A percentile compares a stretch with the other conserved stretches of the same genome.
phyloP scores from a whole-genome alignment of 768 basidiomycete genomes.

The Trametes villosa region DNA sequence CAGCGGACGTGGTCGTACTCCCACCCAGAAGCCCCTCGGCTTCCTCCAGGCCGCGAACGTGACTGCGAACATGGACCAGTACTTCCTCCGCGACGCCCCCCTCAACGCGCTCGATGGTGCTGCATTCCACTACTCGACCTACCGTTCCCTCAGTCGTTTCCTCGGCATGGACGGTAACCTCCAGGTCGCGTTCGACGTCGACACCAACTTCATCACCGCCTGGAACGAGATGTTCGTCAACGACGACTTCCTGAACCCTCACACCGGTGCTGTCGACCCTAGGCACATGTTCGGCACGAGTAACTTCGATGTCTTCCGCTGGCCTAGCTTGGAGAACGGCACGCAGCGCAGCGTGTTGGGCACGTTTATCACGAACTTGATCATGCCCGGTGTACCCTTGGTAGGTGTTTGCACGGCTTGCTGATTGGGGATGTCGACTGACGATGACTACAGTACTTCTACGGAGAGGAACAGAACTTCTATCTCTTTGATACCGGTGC shows the following conservation, averaged over 20 bases:
- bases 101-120: slow-evolving; percentile 71
- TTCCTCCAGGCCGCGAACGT: slow-evolving; percentile 73
- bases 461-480: slow-evolving; percentile 92
- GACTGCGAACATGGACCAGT: slow-evolving; percentile 63
- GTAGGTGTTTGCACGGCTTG: slow-evolving; percentile 41
- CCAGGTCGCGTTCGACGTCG: slow-evolving; percentile 84
- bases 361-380: slow-evolving; percentile 75
- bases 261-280: slow-evolving; percentile 71
- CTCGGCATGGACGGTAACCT: slow-evolving; percentile 97
- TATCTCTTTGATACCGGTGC: slow-evolving; percentile 90
- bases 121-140: slow-evolving; percentile 95
- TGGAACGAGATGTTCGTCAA: slow-evolving; percentile 93
- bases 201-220: slow-evolving; percentile 81
- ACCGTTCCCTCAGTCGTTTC: slow-evolving; percentile 84
- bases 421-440: neutral
- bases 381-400: slow-evolving; percentile 88
- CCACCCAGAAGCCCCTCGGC: slow-evolving; percentile 65
- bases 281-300: slow-evolving; percentile 90
- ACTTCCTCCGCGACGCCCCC: slow-evolving; percentile 73
- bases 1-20: slow-evolving; percentile 89
- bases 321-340: slow-evolving; percentile 89
- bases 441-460: slow-evolving; percentile 59
- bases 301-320: slow-evolving; percentile 94
- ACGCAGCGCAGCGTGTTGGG: slow-evolving; percentile 75
- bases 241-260: slow-evolving; percentile 84